Evolutionary conservation across 345 rosid species (phyloP), one percentile per base, ranked within the genome.

Genomic region (Rubroshorea leprosula): DNA sequence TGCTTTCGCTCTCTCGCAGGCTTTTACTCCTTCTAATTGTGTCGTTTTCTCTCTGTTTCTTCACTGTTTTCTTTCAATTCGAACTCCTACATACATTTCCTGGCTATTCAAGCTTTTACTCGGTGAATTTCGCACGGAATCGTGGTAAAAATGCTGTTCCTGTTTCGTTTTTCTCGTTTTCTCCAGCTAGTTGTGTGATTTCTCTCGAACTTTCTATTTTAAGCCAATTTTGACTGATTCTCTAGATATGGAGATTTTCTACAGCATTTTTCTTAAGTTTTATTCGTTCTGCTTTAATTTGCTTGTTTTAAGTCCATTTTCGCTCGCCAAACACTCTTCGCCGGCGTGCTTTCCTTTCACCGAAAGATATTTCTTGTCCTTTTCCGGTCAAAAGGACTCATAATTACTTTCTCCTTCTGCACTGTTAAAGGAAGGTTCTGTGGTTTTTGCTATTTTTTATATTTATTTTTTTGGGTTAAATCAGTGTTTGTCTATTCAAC

Each of bases 341-440:
- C 73, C 63, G 66, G 68, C 60, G 54, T 49, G 41, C 51, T 51
- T 61, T 21, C 48, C 6, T 27, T 19, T 51, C 26, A 9, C 61
- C 31, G 67, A 65, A 71, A 65, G 68, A 46, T 2, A 44, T 60
- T 57, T 57, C 23, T 61, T 71, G 71, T 71, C 19, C 38, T 50
- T 60, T 51, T 38, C 47, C 46, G 27, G 11, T 46, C 15, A 24
- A 58, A 51, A 27, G 16, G 17, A 29, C 0, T 48, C 23, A 6
- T n/a, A n/a, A n/a, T 56, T 38, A 23, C 43, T 56, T 25, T 20
- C 1, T 18, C 35, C 43, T 59, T 58, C 29, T 54, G 43, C 38
- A 17, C 67, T 51, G 53, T 45, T 50, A 18, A 39, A 45, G 55
- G 25, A 56, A 25, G 12, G 22, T 54, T 41, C 29, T 7, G 17